phyloP scores from a whole-genome alignment of 306 rosid species.

The Comarum palustre region DNA sequence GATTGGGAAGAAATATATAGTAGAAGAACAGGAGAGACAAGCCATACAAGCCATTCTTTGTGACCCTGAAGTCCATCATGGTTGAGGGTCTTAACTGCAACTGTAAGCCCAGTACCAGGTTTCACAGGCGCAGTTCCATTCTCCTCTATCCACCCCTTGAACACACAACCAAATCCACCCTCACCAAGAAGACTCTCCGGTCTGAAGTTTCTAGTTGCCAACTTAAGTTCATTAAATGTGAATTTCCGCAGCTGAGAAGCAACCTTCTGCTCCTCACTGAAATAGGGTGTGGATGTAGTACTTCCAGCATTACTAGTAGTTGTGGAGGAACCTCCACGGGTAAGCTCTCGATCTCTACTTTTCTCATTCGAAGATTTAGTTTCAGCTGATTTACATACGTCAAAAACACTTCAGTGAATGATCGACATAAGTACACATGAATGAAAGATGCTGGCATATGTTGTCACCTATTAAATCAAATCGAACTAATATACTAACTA shows the following conservation, averaged over 20 bases:
- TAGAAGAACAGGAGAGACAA: slow-evolving; percentile 10
- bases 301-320: slow-evolving; percentile 70
- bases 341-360: slow-evolving; percentile 45
- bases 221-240: slow-evolving; percentile 82
- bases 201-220: slow-evolving; percentile 91
- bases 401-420: slow-evolving; percentile 15
- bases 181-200: slow-evolving; percentile 98
- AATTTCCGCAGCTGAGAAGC: slow-evolving; percentile 88
- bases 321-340: slow-evolving; percentile 55
- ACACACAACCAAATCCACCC: slow-evolving; percentile 98
- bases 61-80: slow-evolving; percentile 99
- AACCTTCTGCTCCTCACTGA: slow-evolving; percentile 89
- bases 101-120: slow-evolving; percentile 98
- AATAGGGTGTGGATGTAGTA: slow-evolving; percentile 59
- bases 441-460: neutral
- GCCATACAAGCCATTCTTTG: slow-evolving; percentile 95
- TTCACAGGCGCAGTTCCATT: slow-evolving; percentile 94
- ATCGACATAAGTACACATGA: slow-evolving; percentile 1
- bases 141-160: slow-evolving; percentile 98
- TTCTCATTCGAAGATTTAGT: slow-evolving; percentile 51
- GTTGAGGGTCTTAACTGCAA: slow-evolving; percentile 93
- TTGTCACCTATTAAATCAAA: neutral
- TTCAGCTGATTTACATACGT: slow-evolving; percentile 40
- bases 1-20: neutral
- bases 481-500: slow-evolving; percentile 10